Evolutionary conservation across 2,329 filamentous ascomycete genomes (phyloP).

Genomic region (Colletotrichum sp.): DNA sequence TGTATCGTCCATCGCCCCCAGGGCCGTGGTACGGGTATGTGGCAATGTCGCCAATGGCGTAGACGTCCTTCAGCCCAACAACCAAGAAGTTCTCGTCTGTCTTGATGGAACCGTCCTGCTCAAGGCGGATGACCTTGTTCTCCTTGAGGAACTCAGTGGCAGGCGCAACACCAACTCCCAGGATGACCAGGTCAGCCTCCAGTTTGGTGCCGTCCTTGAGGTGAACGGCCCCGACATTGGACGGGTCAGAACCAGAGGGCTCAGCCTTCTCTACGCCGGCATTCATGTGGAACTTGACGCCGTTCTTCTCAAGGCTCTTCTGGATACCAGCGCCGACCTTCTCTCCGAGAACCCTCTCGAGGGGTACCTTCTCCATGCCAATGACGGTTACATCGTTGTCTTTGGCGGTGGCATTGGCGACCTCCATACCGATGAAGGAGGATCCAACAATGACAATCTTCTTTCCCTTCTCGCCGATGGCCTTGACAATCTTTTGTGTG

Average conservation of each 20-base stretch:
- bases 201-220: constrained; percentile 87
- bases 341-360: constrained; percentile 85
- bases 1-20: constrained; percentile 73
- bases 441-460: constrained; percentile 92
- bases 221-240: constrained; percentile 78
- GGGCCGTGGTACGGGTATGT: constrained; percentile 94
- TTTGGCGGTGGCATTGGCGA: constrained; percentile 81
- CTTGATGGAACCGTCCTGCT: constrained; percentile 83
- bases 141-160: constrained; percentile 82
- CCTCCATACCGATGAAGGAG: constrained; percentile 98
- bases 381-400: constrained; percentile 86
- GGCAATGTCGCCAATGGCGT: constrained; percentile 93
- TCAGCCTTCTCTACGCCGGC: constrained; percentile 84
- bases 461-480: constrained; percentile 84
- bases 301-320: constrained; percentile 79
- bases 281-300: constrained; percentile 85
- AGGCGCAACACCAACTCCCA: constrained; percentile 88
- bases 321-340: constrained; percentile 83
- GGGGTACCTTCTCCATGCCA: constrained; percentile 84
- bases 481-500: constrained; percentile 75
- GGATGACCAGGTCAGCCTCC: constrained; percentile 86
- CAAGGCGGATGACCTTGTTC: constrained; percentile 72
- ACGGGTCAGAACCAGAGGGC: constrained; percentile 68
- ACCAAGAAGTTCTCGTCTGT: constrained; percentile 84
- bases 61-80: constrained; percentile 79